phyloP scores from a whole-genome alignment of 2,329 filamentous ascomycete genomes.

The Endocalyx cinctus region DNA sequence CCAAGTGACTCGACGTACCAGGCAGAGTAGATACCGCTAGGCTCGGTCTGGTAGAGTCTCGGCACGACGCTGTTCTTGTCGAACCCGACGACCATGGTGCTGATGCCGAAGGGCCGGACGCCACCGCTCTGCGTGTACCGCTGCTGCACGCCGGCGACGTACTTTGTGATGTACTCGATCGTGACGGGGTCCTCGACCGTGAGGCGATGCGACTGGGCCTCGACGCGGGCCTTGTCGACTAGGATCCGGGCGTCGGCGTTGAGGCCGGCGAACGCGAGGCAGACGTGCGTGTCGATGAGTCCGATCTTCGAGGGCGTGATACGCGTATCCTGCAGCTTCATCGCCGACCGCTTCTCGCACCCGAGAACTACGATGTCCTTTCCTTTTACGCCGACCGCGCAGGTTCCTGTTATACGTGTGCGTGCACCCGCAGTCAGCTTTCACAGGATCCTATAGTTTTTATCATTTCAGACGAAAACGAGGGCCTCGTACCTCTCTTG shows the following conservation, averaged over 20 bases:
- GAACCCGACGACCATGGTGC: constrained; percentile 96
- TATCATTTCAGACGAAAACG: neutral
- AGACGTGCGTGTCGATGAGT: constrained; percentile 91
- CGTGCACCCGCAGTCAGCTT: constrained; percentile 10
- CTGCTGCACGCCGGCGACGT: constrained; percentile 96
- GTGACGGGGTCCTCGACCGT: constrained; percentile 96
- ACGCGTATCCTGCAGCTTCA: constrained; percentile 98
- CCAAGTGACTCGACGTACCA: constrained; percentile 67
- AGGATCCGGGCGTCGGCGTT: constrained; percentile 98
- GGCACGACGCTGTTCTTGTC: constrained; percentile 87
- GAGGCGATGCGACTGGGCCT: constrained; percentile 94
- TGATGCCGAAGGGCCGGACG: constrained; percentile 97
- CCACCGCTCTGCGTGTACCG: constrained; percentile 98
- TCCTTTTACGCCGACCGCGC: constrained; percentile 96
- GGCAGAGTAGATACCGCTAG: constrained; percentile 98
- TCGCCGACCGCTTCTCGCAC: constrained; percentile 97
- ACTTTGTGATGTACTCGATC: constrained; percentile 99
- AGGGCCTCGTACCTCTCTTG: constrained; percentile 72
- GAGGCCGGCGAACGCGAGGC: constrained; percentile 92
- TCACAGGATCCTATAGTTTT: constrained; percentile 1
- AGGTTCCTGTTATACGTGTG: constrained; percentile 82
- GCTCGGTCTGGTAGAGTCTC: constrained; percentile 94
- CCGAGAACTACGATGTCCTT: constrained; percentile 90
- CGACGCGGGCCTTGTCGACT: constrained; percentile 94
- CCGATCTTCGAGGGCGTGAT: constrained; percentile 99